Evolutionary conservation across 2,329 filamentous ascomycete genomes (phyloP).

Genomic region (Metarhizium anisopliae): DNA sequence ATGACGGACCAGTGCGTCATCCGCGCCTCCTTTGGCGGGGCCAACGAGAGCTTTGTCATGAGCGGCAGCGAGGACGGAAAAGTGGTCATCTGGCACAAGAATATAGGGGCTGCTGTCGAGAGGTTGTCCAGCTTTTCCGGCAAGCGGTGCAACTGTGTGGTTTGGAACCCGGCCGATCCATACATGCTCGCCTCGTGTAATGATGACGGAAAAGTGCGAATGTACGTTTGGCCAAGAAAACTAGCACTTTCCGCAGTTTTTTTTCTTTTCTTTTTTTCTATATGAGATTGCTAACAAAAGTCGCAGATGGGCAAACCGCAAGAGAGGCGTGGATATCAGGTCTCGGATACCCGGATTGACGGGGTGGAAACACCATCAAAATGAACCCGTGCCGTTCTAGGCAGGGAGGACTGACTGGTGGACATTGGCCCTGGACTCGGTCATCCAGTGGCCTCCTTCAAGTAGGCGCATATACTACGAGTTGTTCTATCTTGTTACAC

Average conservation of each 20-base stretch:
- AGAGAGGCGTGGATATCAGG: neutral
- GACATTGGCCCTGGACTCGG: neutral
- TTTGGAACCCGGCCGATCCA: conserved; percentile 80
- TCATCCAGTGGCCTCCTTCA: neutral
- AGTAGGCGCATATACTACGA: neutral
- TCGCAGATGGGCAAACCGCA: neutral
- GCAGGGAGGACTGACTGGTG: neutral
- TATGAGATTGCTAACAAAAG: neutral
- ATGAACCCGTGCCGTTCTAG: neutral
- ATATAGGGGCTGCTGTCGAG: conserved; percentile 66
- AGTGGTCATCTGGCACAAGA: conserved; percentile 87
- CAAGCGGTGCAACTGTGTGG: conserved; percentile 70
- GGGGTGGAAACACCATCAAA: neutral
- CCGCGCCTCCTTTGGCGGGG: conserved; percentile 75
- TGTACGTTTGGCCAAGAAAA: conserved; percentile 48
- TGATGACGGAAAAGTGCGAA: conserved; percentile 75
- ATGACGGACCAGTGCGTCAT: conserved; percentile 71
- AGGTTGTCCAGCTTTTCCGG: conserved; percentile 64
- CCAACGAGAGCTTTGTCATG: conserved; percentile 82
- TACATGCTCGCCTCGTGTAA: conserved; percentile 85
- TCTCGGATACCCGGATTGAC: neutral
- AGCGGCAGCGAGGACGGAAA: conserved; percentile 77
- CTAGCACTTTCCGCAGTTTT: neutral
- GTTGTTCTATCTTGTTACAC: neutral
- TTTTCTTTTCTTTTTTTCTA: too few species aligned